Evolutionary conservation across 371 early-diverging fungal species (phyloP).

Genomic region (Actinomortierella ambigua): DNA sequence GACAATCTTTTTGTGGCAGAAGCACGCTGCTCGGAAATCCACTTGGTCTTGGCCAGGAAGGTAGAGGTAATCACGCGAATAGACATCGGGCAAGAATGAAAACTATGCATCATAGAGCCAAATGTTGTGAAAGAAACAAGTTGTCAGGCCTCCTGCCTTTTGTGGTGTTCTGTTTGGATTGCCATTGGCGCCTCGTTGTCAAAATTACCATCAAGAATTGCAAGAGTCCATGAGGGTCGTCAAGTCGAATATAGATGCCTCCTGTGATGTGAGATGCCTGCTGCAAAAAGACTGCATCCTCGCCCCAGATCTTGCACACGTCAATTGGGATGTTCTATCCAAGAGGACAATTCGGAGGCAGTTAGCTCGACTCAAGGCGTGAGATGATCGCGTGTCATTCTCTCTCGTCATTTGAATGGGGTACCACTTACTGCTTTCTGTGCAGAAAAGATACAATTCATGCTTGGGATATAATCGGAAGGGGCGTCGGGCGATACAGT

Average conservation of each 20-base stretch:
- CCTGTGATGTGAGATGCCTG: constrained; percentile 92
- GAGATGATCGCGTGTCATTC: too few relatives aligned
- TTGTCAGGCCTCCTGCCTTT: neutral
- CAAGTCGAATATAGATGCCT: constrained; percentile 79
- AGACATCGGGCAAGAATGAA: constrained; percentile 84
- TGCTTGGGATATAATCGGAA: constrained; percentile 90
- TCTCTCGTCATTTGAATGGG: neutral
- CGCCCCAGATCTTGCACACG: constrained; percentile 82
- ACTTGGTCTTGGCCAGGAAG: constrained; percentile 82
- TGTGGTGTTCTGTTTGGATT: neutral
- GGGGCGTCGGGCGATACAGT: constrained; percentile 89
- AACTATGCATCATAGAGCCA: constrained; percentile 51
- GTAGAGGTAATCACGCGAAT: constrained; percentile 70
- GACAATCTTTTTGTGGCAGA: constrained; percentile 92
- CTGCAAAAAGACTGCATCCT: constrained; percentile 86
- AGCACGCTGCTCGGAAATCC: constrained; percentile 95
- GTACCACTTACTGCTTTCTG: constrained; percentile 75
- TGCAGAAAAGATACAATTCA: constrained; percentile 97
- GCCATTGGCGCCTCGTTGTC: neutral
- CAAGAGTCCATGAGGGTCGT: constrained; percentile 70
- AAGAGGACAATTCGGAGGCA: neutral
- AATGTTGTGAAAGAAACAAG: constrained; percentile 4
- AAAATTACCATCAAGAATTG: constrained; percentile 82
- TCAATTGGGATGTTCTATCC: constrained; percentile 82
- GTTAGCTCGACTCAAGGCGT: too few relatives aligned